Base-by-base conservation (phyloP, 2,329 filamentous ascomycete genomes). In the Sclerotiophoma versabilis region DNA sequence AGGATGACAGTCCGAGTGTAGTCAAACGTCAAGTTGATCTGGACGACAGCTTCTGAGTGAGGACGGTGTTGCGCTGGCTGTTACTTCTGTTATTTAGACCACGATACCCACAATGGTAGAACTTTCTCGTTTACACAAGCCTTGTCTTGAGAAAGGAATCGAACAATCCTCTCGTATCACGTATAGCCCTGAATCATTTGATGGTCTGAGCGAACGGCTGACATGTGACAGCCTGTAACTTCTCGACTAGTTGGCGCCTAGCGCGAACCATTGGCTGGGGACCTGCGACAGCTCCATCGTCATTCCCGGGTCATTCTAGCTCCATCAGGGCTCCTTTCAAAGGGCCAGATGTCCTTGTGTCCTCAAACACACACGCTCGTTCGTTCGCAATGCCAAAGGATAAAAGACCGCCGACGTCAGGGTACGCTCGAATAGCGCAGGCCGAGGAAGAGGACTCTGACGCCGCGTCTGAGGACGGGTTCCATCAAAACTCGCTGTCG, bases 391-490 rank as follows among this genome's bases (percentile, higher is more conserved):
- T 76, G 74, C 60, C 73, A 3, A 70, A 65, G 49, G 48, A 55
- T 12, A 65, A 69, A 48, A 54, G 78, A 53, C 78, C 79, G 12
- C 72, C 77, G 6, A 80, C 75, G 14, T 81, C 80, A 11, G 80
- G 80, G 43, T 82, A 82, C 60, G 80, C 79, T 37, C 76, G 79
- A 39, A 80, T 82, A 61, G 79, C 79, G n/a, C 80, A 82, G 64
- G 79, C 79, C 37, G 80, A 81, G 58, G 80, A 81, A 44, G 78
- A 80, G 39, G 71, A 76, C 45, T 65, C 69, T 34, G 59, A 70
- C 44, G 75, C 76, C 59, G 74, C 73, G 37, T 70, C 72, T 8
- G 73, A 79, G 43, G 77, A 80, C 26, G 75, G 76, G 36, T 66
- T 63, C 41, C 64, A 73, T 56, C 72, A 74, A 42, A 55, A 59